Conservation (phyloP, 495 filamentous ascomycete species). For the Pyrenula aspistea region DNA sequence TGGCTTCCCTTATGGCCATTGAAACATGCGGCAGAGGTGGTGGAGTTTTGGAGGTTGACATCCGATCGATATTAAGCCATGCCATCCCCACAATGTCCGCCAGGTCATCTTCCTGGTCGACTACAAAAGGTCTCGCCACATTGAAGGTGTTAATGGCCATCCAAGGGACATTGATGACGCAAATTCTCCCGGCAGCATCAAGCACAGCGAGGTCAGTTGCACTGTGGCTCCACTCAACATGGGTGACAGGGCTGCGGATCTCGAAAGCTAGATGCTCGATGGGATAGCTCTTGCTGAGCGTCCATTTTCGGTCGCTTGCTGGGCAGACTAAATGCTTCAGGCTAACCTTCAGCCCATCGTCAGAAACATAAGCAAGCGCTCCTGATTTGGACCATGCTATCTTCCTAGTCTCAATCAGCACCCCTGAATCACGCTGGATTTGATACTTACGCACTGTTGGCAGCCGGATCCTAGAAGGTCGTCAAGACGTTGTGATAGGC, state of each 20-base stretch:
- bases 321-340: conserved; percentile 60
- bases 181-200: conserved; percentile 61
- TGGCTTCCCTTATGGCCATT: not conserved
- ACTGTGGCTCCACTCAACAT: conserved; percentile 69
- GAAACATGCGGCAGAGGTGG: not conserved
- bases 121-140: conserved; percentile 35
- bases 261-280: conserved; percentile 31
- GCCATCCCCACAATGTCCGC: conserved; percentile 69
- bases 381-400: conserved; percentile 86
- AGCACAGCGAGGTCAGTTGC: conserved; percentile 65
- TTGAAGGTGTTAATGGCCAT: conserved; percentile 56
- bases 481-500: conserved; percentile 60
- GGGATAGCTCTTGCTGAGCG: conserved; percentile 50
- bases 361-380: conserved; percentile 70
- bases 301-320: conserved; percentile 62
- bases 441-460: conserved; percentile 54
- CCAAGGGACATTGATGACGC: conserved; percentile 45
- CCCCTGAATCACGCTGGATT: not conserved
- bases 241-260: conserved; percentile 43
- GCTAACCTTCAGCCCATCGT: conserved; percentile 55
- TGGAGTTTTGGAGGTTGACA: conserved; percentile 26
- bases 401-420: conserved; percentile 39
- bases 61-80: conserved; percentile 60
- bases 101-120: conserved; percentile 57
- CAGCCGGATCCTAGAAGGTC: conserved; percentile 70